Base-by-base conservation (phyloP, 495 filamentous ascomycete genomes). In the Baudoinia panamericana region DNA sequence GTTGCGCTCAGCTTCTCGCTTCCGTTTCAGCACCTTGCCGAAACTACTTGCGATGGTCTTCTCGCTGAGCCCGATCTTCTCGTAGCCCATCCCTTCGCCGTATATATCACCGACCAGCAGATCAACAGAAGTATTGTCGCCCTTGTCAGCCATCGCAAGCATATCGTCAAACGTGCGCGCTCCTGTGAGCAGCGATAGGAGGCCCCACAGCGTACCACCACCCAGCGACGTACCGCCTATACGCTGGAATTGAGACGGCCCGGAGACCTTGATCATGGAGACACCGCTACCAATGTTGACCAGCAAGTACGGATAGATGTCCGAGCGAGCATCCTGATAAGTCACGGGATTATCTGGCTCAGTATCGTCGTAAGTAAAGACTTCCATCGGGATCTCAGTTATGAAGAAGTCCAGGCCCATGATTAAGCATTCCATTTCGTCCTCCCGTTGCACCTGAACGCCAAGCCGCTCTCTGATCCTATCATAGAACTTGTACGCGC, bases 271-370 rank as follows among this genome's bases (percentile, higher is more conserved):
- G 59, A 97, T 81, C 72, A 97, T 95, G n/a, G 78, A 85, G 9
- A 97, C 90, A 21, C 90, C 90, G 21, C 87, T 95, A n/a, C 90
- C 90, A 50, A 97, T 97, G 62, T 97, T 97, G 40, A 97, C 90
- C 23, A 97, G 76, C 16, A 97, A 75, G 55, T 97, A 97, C 0
- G 90, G 90, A 58, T 97, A 97, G 30, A 92, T 81, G 47, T 87
- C 74, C 16, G 73, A 59, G 30, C 70, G 69, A 10, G 82, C 69
- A 6, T 44, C 34, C 20, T 44, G 43, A 29, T 39, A 50, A 38
- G 78, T 68, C 43, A 78, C 73, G 56, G 88, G 94, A 45, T 80
- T 71, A 79, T 92, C 92, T 12, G 86, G 84, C 45, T 90, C 70
- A 11, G 69, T 63, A 58, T 95, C 90, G 50, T 75, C 84, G 61